phyloP scores from a whole-genome alignment of 345 rosid genomes.

The Erodium maritimum region DNA sequence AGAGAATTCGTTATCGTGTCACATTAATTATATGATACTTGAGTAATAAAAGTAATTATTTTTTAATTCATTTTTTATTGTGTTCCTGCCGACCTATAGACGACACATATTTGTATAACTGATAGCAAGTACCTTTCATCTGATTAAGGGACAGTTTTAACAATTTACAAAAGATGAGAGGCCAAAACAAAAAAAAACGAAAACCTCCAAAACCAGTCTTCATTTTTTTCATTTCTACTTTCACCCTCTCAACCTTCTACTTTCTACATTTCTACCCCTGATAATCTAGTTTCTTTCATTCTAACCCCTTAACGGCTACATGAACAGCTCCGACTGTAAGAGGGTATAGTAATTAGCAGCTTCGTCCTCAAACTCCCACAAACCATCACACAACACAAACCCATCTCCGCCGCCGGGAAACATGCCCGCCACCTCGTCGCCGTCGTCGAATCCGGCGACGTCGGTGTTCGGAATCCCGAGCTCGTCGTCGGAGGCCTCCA shows the following conservation, averaged over 20 bases:
- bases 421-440: constrained; percentile 13
- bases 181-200: background rate
- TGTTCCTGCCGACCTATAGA: too few species aligned
- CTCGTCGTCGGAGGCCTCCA: constrained; percentile 86
- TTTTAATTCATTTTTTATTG: too few species aligned
- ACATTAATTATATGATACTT: too few species aligned
- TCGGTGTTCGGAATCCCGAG: constrained; percentile 66
- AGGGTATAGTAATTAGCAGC: constrained; percentile 49
- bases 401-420: constrained; percentile 19
- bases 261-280: background rate
- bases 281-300: too few species aligned
- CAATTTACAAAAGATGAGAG: background rate
- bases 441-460: constrained; percentile 10
- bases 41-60: too few species aligned
- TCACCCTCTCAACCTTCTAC: background rate
- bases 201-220: too few species aligned
- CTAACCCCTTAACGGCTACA: background rate
- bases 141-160: background rate
- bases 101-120: too few species aligned
- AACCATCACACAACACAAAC: constrained; percentile 18
- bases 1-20: too few species aligned
- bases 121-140: too few species aligned
- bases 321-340: constrained; percentile 44
- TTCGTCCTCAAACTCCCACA: constrained; percentile 78
- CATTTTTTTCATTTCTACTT: background rate